Conservation (phyloP, 2,329 filamentous ascomycete species). For the Aspergillus floridensis region DNA sequence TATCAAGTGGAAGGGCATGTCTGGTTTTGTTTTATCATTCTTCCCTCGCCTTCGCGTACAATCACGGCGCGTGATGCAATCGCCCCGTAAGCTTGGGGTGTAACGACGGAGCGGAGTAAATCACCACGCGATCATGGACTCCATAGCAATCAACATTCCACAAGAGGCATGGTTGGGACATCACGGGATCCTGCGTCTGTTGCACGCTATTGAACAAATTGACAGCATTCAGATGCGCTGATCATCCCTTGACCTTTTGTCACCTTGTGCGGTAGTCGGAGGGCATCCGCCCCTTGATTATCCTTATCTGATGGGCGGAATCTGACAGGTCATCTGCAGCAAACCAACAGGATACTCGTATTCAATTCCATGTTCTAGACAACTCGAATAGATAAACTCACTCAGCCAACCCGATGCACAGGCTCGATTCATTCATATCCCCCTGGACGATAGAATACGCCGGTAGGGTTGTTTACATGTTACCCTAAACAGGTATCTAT, state of each 20-base stretch:
- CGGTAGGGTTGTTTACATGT: neutral
- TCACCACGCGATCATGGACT: neutral
- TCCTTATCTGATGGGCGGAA: neutral
- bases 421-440: neutral
- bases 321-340: neutral
- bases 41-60: neutral
- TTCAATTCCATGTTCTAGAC: neutral
- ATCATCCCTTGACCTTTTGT: neutral
- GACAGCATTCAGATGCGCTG: neutral
- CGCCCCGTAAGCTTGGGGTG: neutral
- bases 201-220: neutral
- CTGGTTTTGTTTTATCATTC: neutral
- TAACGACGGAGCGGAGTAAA: neutral
- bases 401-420: neutral
- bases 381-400: neutral
- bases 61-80: neutral
- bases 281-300: neutral
- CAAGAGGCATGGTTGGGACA: neutral
- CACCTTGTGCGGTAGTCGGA: neutral
- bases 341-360: neutral
- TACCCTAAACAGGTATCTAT: neutral
- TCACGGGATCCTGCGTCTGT: neutral
- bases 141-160: neutral
- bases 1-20: no score
- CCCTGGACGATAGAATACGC: neutral